Base-by-base conservation (phyloP, 2,329 filamentous ascomycete genomes). In the Pseudogymnoascus sp. region DNA sequence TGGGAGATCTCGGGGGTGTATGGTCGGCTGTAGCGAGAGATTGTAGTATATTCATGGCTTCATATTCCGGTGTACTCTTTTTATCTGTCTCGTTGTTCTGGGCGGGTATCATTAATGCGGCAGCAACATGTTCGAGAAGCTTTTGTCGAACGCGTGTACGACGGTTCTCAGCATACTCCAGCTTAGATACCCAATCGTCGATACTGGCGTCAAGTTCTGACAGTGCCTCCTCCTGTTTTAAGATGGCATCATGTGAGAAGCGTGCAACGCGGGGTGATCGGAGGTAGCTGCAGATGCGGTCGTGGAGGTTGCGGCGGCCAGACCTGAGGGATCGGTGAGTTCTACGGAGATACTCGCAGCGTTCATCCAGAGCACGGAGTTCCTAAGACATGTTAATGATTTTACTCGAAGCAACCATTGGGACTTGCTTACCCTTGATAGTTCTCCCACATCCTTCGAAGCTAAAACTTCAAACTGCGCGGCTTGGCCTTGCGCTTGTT, bases 141-240 rank as follows among this genome's bases (percentile, higher is more conserved):
- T 92, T 93, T 71, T 92, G 88, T 37, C 88, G 83, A 47, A 93
- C 84, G 5, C 87, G 81, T 13, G 85, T 86, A 40, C 89, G 84
- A 69, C 89, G 81, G 71, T 92, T 90, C 73, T 93, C 89, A 8
- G 88, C 87, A 65, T 87, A 82, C 70, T 92, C 89, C n/a, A 92
- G 81, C 75, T 92, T 92, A 67, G 76, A 79, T 58, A 89, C 84
- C 86, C 89, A 92, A 70, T 91, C 88, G 68, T 92, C 89, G 65
- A 93, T 92, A 2, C 86, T 89, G 13, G 81, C 77, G 70, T 93
- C 89, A 5, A 93, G 81, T 71, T 92, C 89, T 1, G 85, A 84
- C 9, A 93, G 78, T 1, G 88, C 87, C 73, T 92, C 89, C 72
- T 92, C 89, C 71, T 92, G 89, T 75, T 88, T 89, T 41, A 92